phyloP scores from a whole-genome alignment of 176 grass and related monocot genomes.

The Rhynchospora tenuis region DNA sequence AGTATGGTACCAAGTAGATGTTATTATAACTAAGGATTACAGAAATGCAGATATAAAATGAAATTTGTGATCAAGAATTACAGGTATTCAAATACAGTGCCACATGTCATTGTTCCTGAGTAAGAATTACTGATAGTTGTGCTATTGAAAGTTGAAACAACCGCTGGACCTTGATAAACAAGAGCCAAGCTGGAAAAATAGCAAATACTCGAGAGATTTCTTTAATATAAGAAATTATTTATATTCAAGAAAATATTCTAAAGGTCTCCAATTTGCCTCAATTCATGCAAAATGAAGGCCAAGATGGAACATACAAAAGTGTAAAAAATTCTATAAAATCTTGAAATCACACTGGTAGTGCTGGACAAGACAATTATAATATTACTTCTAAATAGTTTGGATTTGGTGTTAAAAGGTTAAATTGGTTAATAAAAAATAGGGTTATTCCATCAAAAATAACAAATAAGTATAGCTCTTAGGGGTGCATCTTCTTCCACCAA shows the following conservation, averaged over 20 bases:
- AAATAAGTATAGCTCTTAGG: constrained; percentile 3
- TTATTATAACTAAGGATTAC: background rate
- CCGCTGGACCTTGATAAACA: background rate
- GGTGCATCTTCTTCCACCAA: constrained; percentile 76
- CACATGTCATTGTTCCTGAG: background rate
- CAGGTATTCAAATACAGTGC: background rate
- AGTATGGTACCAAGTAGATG: background rate
- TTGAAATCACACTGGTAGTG: background rate
- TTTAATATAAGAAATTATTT: background rate
- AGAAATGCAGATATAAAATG: background rate
- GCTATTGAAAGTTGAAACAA: background rate
- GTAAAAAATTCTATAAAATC: background rate
- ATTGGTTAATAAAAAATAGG: background rate
- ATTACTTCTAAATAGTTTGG: background rate
- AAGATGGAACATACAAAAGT: background rate
- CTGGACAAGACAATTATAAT: background rate
- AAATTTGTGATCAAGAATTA: background rate
- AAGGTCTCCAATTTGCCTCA: background rate
- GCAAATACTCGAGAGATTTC: background rate
- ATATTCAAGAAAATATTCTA: background rate
- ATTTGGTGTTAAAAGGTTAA: background rate
- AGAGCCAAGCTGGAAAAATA: background rate
- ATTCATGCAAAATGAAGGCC: background rate
- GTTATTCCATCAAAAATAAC: background rate
- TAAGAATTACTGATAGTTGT: background rate